Base-by-base conservation (phyloP, 495 filamentous ascomycete genomes). In the Chaetomium tenue region DNA sequence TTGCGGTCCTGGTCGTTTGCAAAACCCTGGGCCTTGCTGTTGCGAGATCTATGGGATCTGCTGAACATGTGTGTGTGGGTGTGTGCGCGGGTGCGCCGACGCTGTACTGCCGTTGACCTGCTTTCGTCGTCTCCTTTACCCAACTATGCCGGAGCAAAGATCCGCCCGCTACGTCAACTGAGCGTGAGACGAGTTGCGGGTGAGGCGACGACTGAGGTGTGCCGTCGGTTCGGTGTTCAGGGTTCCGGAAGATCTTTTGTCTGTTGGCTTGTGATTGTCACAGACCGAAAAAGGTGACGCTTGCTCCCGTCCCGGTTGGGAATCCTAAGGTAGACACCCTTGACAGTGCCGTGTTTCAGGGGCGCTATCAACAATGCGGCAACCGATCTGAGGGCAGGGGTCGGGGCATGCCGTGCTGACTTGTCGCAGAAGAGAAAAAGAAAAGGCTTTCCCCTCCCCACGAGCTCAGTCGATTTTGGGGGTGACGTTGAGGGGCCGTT, bases 21-120 rank as follows among this genome's bases (percentile, higher is more conserved):
- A 63, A 71, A 72, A 68, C 76, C 73, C 67, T 76, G 58, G 63
- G 66, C 37, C 70, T 74, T 76, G 60, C 71, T 73, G 53, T 37
- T 52, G 57, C 60, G 66, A 30, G 54, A 60, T 60, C 42, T 48
- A 62, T 76, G 76, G 58, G 77, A 81, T 76, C 79, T 78, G 74
- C 70, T 77, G 67, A 82, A 82, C 79, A 82, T 82, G 78, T 79
- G 78, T 68, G 70, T 26, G 60, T 66, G 20, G 42, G 53, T 59
- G 61, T 59, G 33, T 37, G 33, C 33, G 33, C 33, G 33, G 33
- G 33, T 23, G 50, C 54, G 58, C 59, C 64, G 42, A 61, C 47
- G 46, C 58, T 40, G 63, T 44, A 60, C 57, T 54, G 23, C 37
- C 15, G n/a, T 56, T 16, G 26, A 26, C 56, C 42, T 28, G 53